phyloP scores from a whole-genome alignment of 768 basidiomycete species.

The Suillus occidentalis region DNA sequence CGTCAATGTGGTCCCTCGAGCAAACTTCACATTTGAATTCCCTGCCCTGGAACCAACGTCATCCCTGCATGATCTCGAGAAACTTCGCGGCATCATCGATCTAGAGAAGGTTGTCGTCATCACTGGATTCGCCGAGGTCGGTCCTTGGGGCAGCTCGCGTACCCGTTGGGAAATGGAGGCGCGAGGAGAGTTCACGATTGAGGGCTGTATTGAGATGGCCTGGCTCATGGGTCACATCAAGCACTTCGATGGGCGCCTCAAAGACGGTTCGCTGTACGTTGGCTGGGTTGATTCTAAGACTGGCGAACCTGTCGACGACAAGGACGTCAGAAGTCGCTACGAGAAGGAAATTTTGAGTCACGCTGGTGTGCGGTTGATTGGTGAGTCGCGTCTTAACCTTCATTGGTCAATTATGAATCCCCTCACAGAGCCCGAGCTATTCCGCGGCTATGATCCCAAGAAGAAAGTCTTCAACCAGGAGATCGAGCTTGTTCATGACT shows the following conservation, averaged over 20 bases:
- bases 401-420: conserved; percentile 14
- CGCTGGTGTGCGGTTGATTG: conserved; percentile 91
- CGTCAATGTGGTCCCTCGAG: conserved; percentile 90
- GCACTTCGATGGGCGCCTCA: conserved; percentile 96
- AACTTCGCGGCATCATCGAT: conserved; percentile 87
- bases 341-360: conserved; percentile 92
- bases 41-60: conserved; percentile 75
- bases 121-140: conserved; percentile 96
- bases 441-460: conserved; percentile 97
- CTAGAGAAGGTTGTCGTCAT: conserved; percentile 95
- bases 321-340: conserved; percentile 91
- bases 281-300: conserved; percentile 98
- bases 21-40: conserved; percentile 98
- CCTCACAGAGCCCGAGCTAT: conserved; percentile 86
- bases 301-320: conserved; percentile 93
- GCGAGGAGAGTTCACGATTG: conserved; percentile 93
- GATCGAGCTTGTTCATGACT: conserved; percentile 92
- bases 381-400: conserved; percentile 44
- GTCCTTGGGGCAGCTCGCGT: conserved; percentile 97
- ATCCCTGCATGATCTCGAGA: conserved; percentile 69
- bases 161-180: conserved; percentile 99
- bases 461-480: conserved; percentile 98
- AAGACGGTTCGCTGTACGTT: conserved; percentile 89
- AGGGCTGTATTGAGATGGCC: conserved; percentile 99
- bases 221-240: conserved; percentile 99